phyloP scores from a whole-genome alignment of 2,329 filamentous ascomycete species.

The Exophiala aquamarina region DNA sequence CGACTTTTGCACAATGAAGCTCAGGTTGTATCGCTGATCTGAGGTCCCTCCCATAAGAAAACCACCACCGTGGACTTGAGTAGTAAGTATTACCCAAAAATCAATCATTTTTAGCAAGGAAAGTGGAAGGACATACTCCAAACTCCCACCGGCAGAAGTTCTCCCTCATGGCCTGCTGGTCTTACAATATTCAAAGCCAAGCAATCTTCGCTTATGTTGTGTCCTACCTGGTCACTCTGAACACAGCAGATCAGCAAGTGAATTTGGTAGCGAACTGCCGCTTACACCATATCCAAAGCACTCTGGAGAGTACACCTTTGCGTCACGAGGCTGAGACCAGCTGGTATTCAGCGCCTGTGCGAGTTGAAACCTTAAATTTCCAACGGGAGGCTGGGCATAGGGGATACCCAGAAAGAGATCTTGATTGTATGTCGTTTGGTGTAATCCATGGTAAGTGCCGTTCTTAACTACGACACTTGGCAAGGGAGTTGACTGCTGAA shows the following conservation, averaged over 20 bases:
- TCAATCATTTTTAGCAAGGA: too few relatives aligned
- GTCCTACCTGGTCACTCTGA: constrained; percentile 28
- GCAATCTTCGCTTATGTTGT: constrained; percentile 47
- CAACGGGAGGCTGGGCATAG: constrained; percentile 39
- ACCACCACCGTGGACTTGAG: constrained; percentile 56
- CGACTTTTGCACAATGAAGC: constrained; percentile 57
- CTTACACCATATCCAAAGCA: constrained; percentile 54
- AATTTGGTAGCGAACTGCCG: too few relatives aligned
- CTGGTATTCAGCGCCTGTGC: constrained; percentile 51
- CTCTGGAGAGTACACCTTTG: constrained; percentile 46
- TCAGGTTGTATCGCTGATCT: constrained; percentile 63
- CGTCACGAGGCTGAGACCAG: constrained; percentile 44
- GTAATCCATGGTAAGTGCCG: constrained; percentile 48
- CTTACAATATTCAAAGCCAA: constrained; percentile 53
- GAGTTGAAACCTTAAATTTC: constrained; percentile 52
- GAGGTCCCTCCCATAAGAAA: constrained; percentile 50
- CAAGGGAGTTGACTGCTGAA: too few relatives aligned
- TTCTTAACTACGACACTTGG: too few relatives aligned
- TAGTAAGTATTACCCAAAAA: too few relatives aligned
- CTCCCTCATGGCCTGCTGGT: constrained; percentile 42
- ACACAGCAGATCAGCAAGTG: too few relatives aligned
- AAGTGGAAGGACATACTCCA: too few relatives aligned
- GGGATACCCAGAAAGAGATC: constrained; percentile 42
- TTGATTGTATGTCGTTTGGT: constrained; percentile 43
- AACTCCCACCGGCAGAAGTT: constrained; percentile 55